Base-by-base conservation (phyloP, 108 stramenopile genomes). In the Nitzschia sp. region DNA sequence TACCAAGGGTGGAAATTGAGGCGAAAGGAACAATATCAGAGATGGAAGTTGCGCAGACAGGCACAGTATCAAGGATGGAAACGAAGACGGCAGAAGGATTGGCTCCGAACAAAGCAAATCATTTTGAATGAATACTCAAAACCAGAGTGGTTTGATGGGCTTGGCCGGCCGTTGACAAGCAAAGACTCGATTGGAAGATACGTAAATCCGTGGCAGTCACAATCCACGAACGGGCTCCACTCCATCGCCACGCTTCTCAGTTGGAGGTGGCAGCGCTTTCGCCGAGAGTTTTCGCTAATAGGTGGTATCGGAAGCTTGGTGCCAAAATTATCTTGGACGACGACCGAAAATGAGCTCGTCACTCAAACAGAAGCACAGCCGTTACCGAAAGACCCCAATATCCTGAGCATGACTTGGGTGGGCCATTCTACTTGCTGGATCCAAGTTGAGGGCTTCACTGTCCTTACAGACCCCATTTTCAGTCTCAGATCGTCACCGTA, bases 381-480 rank as follows among this genome's bases (percentile, higher is more conserved):
- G 27, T 33, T 38, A 1, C 54, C 56, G n/a, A 9, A 33, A 8
- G 45, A 67, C 31, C 11, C 32, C 17, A 19, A 31, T 3, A 56
- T 28, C 9, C 74, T 93, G 2, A 54, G 63, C 15, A 70, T 88
- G 9, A 89, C 92, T n/a, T 93, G 89, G 92, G 76, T 93, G 26
- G 92, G 92, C 8, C 92, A 93, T 75, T 74, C 88, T 0, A 89
- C 88, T 2, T 87, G 85, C 29, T 63, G 87, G 16, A 62, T 93
- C 16, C 72, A 78, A 27, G 63, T 89, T 22, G 65, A 82, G 6
- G 62, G 78, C 8, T 84, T 82, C 41, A 86, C 82, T 0, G 77
- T 91, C n/a, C 53, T 93, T 41, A 89, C 88, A 2, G 92, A 93
- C 76, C 92, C 92, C 62, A 89, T 75, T 75, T 93, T 78, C 80